Percentiles rank a stretch among this genome's conserved stretches.
These are phyloP conservation scores for Beauveria caledonica DNA, from an alignment of 2,329 filamentous ascomycete genomes.

Conservation along the genomic window DNA sequence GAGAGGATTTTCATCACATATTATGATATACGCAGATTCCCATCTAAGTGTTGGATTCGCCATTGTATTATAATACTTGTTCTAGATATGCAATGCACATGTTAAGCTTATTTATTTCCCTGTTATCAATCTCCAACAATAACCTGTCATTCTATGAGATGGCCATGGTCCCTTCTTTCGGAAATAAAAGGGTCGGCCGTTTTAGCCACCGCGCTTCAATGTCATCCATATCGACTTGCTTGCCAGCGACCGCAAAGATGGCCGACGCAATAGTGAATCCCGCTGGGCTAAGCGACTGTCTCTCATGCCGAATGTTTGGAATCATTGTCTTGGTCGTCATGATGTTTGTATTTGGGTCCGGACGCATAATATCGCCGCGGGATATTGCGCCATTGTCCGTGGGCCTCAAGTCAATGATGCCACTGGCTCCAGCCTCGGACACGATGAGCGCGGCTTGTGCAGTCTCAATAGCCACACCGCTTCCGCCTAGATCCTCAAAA, in stretches of 20 bases:
- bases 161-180: not conserved
- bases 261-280: not conserved
- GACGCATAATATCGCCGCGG: constrained; percentile 14
- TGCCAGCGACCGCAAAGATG: constrained; percentile 1
- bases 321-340: constrained; percentile 18
- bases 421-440: constrained; percentile 13
- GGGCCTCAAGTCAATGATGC: constrained; percentile 10
- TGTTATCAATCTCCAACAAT: not conserved
- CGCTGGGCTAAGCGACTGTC: not conserved
- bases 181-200: not conserved
- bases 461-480: constrained; percentile 1
- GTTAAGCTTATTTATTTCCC: too few species aligned
- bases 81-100: too few species aligned
- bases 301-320: constrained; percentile 10
- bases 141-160: too few species aligned
- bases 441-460: constrained; percentile 6
- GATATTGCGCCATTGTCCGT: not conserved
- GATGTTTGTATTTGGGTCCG: constrained; percentile 22
- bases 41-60: too few species aligned
- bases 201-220: not conserved
- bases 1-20: too few species aligned
- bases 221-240: not conserved
- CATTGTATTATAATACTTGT: too few species aligned
- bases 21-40: too few species aligned
- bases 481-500: not conserved